Percentiles rank a stretch among this genome's conserved stretches.
phyloP scores from a whole-genome alignment of 805 yeast species.

The Wickerhamiella australiensis region DNA sequence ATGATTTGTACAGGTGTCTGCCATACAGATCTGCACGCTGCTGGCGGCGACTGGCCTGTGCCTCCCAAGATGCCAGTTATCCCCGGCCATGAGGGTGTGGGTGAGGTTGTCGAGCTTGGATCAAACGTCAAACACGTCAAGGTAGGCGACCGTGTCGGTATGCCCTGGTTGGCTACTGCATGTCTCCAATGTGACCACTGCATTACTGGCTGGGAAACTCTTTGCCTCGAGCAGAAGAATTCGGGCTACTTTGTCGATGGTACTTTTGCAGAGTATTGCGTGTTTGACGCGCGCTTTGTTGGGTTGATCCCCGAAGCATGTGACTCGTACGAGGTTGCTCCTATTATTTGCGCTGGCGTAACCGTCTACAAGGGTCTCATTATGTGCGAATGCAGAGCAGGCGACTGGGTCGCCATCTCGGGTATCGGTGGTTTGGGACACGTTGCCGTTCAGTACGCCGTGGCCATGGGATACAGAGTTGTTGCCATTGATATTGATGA shows the following conservation, averaged over 20 bases:
- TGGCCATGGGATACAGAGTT: slow-evolving; percentile 64
- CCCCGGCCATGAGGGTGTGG: slow-evolving; percentile 89
- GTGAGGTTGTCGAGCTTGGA: slow-evolving; percentile 70
- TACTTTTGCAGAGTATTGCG: slow-evolving; percentile 80
- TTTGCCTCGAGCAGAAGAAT: slow-evolving; percentile 55
- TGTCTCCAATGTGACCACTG: slow-evolving; percentile 72
- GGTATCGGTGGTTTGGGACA: slow-evolving; percentile 77
- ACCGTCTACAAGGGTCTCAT: slow-evolving; percentile 84
- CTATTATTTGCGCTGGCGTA: slow-evolving; percentile 83
- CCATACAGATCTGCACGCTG: slow-evolving; percentile 88
- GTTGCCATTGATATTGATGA: slow-evolving; percentile 62
- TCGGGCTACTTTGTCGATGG: slow-evolving; percentile 88
- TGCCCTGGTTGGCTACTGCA: slow-evolving; percentile 73
- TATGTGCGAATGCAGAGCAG: slow-evolving; percentile 57
- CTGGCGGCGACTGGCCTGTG: slow-evolving; percentile 91
- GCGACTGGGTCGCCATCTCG: slow-evolving; percentile 64
- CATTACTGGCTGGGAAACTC: slow-evolving; percentile 51
- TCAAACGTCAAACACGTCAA: slow-evolving; percentile 54
- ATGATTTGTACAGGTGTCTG: slow-evolving; percentile 85
- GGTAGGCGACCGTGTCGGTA: slow-evolving; percentile 71
- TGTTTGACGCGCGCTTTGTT: slow-evolving; percentile 80
- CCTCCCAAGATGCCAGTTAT: slow-evolving; percentile 62
- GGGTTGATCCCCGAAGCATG: slow-evolving; percentile 64
- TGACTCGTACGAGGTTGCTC: slow-evolving; percentile 65
- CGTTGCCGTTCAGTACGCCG: slow-evolving; percentile 61